A percentile compares a stretch with the other conserved stretches of the same genome.
Evolutionary conservation across 2,329 filamentous ascomycete species (phyloP).

Genomic region (Hypoxylon sp.): DNA sequence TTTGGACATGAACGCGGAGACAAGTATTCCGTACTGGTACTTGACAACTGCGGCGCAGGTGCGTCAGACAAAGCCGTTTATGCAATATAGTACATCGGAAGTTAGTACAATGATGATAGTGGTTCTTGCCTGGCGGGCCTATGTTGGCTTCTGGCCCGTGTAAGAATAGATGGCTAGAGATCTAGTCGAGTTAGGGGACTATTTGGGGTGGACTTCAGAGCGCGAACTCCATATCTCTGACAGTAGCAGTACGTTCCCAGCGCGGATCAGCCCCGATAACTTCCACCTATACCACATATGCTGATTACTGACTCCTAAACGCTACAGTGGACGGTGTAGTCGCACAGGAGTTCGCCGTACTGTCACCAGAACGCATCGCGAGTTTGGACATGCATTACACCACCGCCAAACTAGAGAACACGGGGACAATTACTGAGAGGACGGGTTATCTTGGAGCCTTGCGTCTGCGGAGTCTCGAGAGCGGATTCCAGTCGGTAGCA

Average conservation of each 20-base stretch:
- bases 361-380: conserved; percentile 63
- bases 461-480: conserved; percentile 76
- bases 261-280: not conserved
- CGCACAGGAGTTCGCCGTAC: conserved; percentile 77
- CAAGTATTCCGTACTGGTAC: conserved; percentile 77
- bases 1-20: conserved; percentile 79
- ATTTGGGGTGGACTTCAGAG: conserved; percentile 72
- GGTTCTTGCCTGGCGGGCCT: too few relatives aligned
- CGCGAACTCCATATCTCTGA: conserved; percentile 75
- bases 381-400: conserved; percentile 69
- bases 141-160: too few relatives aligned
- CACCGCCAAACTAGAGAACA: conserved; percentile 68
- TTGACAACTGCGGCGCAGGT: conserved; percentile 89
- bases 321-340: conserved; percentile 83
- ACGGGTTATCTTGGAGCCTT: conserved; percentile 64
- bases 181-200: conserved; percentile 56
- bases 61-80: conserved; percentile 80
- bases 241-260: conserved; percentile 65
- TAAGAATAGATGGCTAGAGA: conserved; percentile 21
- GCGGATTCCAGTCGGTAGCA: conserved; percentile 72
- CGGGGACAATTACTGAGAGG: conserved; percentile 70
- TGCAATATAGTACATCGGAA: conserved; percentile 78
- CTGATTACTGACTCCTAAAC: not conserved
- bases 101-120: too few relatives aligned
- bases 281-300: not conserved